Percentiles rank a stretch among this genome's conserved stretches.
Conservation (phyloP, 129 eudicot species). For the Pittosporum tobira region DNA sequence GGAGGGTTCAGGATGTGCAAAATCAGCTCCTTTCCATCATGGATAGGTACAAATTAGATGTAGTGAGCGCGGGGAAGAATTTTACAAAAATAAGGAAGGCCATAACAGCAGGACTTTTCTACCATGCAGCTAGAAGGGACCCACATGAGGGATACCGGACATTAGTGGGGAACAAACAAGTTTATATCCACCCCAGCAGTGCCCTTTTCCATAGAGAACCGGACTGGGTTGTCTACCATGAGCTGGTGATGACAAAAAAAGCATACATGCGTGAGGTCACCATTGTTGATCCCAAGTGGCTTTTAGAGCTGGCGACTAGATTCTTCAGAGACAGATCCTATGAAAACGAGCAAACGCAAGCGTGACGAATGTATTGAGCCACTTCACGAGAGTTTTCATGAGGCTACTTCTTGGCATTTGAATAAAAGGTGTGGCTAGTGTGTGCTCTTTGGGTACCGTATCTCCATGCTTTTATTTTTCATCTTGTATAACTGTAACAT, state of each 20-base stretch:
- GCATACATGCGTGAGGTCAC: slow-evolving; percentile 83
- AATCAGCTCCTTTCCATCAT: slow-evolving; percentile 74
- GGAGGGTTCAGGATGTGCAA: slow-evolving; percentile 83
- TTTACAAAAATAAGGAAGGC: slow-evolving; percentile 59
- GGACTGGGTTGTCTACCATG: slow-evolving; percentile 81
- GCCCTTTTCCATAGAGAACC: slow-evolving; percentile 81
- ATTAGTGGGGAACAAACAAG: slow-evolving; percentile 64
- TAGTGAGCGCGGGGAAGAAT: slow-evolving; percentile 59
- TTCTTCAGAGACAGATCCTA: slow-evolving; percentile 69
- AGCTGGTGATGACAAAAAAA: slow-evolving; percentile 69
- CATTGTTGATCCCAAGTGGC: slow-evolving; percentile 73
- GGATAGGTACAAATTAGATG: slow-evolving; percentile 85
- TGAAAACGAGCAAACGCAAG: slow-evolving; percentile 70
- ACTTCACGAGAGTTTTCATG: slow-evolving; percentile 61
- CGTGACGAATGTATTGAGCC: slow-evolving; percentile 78
- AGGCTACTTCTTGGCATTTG: slow-evolving; percentile 75
- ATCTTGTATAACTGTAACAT: neutral
- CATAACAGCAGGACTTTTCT: slow-evolving; percentile 62
- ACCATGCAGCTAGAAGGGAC: slow-evolving; percentile 67
- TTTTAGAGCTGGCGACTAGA: slow-evolving; percentile 63
- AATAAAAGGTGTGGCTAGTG: slow-evolving; percentile 63
- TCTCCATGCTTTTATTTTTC: no score
- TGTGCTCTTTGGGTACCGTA: no score
- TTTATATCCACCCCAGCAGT: slow-evolving; percentile 70
- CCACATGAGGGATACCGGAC: slow-evolving; percentile 79